Percentiles rank a stretch among this genome's conserved stretches.
Evolutionary conservation across 2,329 filamentous ascomycete species (phyloP).

Genomic region (Aspergillus bombycis): DNA sequence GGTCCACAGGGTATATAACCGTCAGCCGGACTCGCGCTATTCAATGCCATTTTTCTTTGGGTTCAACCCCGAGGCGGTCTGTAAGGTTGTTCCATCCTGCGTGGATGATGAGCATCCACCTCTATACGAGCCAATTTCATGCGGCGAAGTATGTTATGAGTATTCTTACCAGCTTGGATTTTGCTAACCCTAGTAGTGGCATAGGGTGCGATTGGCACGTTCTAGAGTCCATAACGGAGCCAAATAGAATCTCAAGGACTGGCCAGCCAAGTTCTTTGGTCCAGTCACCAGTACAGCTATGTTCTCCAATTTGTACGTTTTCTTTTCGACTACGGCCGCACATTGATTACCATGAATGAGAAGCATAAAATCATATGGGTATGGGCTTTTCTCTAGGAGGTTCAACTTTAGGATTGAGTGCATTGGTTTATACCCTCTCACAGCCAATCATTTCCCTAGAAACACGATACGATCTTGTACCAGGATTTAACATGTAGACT

Average conservation of each 20-base stretch:
- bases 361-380: neutral
- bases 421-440: no score
- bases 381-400: neutral
- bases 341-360: neutral
- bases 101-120: conserved; percentile 50
- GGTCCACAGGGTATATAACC: conserved; percentile 52
- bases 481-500: neutral
- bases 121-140: conserved; percentile 57
- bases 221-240: neutral
- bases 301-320: neutral
- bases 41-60: conserved; percentile 63
- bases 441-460: neutral
- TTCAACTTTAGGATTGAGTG: neutral
- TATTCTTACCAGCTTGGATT: neutral
- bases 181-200: neutral
- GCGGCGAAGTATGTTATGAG: conserved; percentile 43
- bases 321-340: neutral
- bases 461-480: neutral
- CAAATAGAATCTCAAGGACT: neutral
- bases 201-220: neutral
- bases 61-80: conserved; percentile 54
- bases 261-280: neutral
- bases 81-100: conserved; percentile 51
- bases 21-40: conserved; percentile 44
- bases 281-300: neutral